Evolutionary conservation across 2,329 filamentous ascomycete genomes (phyloP).

Genomic region (Geosmithia morbida): DNA sequence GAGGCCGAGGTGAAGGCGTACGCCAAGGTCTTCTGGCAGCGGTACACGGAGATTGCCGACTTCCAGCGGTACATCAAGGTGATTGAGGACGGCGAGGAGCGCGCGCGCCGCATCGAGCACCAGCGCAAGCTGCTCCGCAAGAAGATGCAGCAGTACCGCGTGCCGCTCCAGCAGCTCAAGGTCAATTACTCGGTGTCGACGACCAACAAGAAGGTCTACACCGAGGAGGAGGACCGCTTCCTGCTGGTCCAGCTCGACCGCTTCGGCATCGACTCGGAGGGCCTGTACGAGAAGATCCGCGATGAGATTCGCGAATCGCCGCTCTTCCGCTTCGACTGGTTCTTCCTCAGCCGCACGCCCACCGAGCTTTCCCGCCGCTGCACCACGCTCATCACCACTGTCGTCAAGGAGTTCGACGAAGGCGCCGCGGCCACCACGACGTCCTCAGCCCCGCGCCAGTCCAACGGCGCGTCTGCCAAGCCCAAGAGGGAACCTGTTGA

Average conservation of each 20-base stretch:
- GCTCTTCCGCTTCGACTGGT: slow-evolving; percentile 97
- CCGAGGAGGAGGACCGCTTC: slow-evolving; percentile 94
- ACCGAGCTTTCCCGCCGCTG: slow-evolving; percentile 86
- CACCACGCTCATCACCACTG: slow-evolving; percentile 85
- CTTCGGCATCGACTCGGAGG: slow-evolving; percentile 81
- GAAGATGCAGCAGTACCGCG: slow-evolving; percentile 95
- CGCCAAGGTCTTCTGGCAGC: slow-evolving; percentile 91
- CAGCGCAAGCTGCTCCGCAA: slow-evolving; percentile 86
- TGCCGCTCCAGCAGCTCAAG: slow-evolving; percentile 92
- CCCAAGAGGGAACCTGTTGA: slow-evolving; percentile 56
- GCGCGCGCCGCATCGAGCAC: slow-evolving; percentile 74
- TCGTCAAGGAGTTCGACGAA: slow-evolving; percentile 87
- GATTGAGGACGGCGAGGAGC: slow-evolving; percentile 87
- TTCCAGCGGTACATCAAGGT: slow-evolving; percentile 78
- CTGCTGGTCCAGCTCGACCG: slow-evolving; percentile 85
- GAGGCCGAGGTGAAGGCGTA: slow-evolving; percentile 78
- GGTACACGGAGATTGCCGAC: slow-evolving; percentile 80
- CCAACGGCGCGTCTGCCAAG: slow-evolving; percentile 41
- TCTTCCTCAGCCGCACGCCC: slow-evolving; percentile 89
- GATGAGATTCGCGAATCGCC: slow-evolving; percentile 92
- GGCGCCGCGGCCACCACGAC: slow-evolving; percentile 7
- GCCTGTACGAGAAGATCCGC: slow-evolving; percentile 85
- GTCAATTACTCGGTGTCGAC: slow-evolving; percentile 98
- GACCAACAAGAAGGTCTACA: slow-evolving; percentile 99
- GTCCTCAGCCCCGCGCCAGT: neutral